Evolutionary conservation across 2,329 filamentous ascomycete species (phyloP).

Genomic region (Cordyceps tenuipes): DNA sequence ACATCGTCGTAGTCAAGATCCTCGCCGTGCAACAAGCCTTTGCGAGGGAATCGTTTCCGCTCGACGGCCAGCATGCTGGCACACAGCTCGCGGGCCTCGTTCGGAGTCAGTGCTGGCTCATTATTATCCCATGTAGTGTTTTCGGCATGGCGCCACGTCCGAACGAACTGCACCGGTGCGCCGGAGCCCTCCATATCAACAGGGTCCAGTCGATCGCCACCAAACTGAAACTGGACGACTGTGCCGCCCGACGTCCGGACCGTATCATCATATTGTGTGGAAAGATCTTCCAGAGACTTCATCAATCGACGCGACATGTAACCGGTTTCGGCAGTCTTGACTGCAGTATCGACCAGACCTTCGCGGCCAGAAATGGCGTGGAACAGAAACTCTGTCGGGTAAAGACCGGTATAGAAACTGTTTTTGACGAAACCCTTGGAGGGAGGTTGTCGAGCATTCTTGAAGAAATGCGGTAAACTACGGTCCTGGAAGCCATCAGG

Average conservation of each 20-base stretch:
- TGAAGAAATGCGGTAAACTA: slow-evolving; percentile 89
- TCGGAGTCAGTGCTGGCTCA: slow-evolving; percentile 64
- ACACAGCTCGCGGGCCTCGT: slow-evolving; percentile 63
- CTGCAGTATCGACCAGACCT: slow-evolving; percentile 95
- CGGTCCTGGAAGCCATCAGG: slow-evolving; percentile 94
- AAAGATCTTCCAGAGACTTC: slow-evolving; percentile 95
- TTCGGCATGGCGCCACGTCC: slow-evolving; percentile 79
- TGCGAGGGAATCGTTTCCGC: slow-evolving; percentile 53
- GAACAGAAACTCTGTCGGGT: slow-evolving; percentile 90
- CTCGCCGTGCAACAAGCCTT: slow-evolving; percentile 53
- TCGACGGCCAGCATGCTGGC: slow-evolving; percentile 59
- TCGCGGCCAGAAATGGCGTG: slow-evolving; percentile 98
- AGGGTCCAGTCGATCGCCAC: slow-evolving; percentile 89
- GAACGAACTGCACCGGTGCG: slow-evolving; percentile 83
- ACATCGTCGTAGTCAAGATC: slow-evolving; percentile 61
- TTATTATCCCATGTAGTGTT: slow-evolving; percentile 69
- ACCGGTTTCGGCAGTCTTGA: slow-evolving; percentile 97
- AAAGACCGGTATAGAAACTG: slow-evolving; percentile 90
- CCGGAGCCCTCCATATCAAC: slow-evolving; percentile 96
- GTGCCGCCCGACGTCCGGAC: slow-evolving; percentile 82
- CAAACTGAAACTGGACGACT: slow-evolving; percentile 95
- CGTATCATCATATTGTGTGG: slow-evolving; percentile 87
- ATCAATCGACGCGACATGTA: slow-evolving; percentile 98
- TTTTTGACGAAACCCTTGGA: slow-evolving; percentile 96
- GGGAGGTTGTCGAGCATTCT: slow-evolving; percentile 82